Evolutionary conservation across 148 eudicot genomes (phyloP), one percentile per base, ranked within the genome.

Genomic region (Vaccinium darrowii): DNA sequence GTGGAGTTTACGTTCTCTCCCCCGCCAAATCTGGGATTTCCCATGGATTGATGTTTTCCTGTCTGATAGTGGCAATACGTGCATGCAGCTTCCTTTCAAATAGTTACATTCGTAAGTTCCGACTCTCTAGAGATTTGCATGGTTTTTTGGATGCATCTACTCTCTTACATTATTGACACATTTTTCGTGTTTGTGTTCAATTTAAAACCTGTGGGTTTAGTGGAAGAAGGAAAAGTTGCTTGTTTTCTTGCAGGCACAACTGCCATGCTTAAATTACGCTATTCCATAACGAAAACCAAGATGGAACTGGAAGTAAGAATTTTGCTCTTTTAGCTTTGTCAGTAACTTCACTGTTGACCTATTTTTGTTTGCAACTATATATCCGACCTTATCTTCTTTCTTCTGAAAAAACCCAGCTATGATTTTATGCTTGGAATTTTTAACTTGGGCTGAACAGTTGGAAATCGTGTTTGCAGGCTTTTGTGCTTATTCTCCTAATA

Each of bases 201-300:
- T 76, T 62, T 51, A 11, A 56, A 82, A 76, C 81, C n/a, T 52
- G 77, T 88, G 88, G 71, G 81, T 71, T 72, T 92, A 97, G 99
- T 97, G 93, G 99, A 94, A 88, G 98, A 97, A 93, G 99, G 98
- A 82, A 95, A 92, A 86, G 96, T 92, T 54, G 94, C 95, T 78
- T 82, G 91, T 80, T 97, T 90, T 89, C 91, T 95, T 84, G 91
- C 93, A 84, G 99, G 93, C 67, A 93, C 98, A 33, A 78, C 90
- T 87, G 98, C 85, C 36, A 90, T 97, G 63, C 87, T 93, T 78
- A 87, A 76, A 56, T 54, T 97, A 84, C 94, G 98, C 19, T 77
- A 82, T 91, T 94, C 99, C 75, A 36, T 94, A 69, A 57, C 78
- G 85, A 89, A 76, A 84, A 89, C 83, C 86, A 91, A 83, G 89